A percentile compares a stretch with the other conserved stretches of the same genome.
These are phyloP conservation scores for Phytopythium vexans DNA, from an alignment of 352 stramenopile species.

Conservation along the genomic window DNA sequence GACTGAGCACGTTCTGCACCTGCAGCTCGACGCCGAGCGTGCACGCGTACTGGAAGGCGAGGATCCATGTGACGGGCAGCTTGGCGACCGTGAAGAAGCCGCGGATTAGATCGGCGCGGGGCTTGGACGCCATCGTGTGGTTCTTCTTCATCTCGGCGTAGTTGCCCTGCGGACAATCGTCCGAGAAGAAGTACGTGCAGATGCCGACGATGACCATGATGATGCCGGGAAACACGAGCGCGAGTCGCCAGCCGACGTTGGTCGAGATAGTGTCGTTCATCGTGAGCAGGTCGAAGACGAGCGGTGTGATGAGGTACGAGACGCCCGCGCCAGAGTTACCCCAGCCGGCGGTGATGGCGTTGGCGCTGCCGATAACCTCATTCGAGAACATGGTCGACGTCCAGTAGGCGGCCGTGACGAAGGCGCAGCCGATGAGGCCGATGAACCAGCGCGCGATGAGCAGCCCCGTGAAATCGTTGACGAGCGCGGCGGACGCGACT, in stretches of 20 bases:
- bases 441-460: slow-evolving; percentile 89
- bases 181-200: slow-evolving; percentile 70
- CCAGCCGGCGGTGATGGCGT: slow-evolving; percentile 89
- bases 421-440: slow-evolving; percentile 87
- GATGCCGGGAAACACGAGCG: slow-evolving; percentile 81
- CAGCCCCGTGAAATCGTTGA: slow-evolving; percentile 64
- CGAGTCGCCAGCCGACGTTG: slow-evolving; percentile 80
- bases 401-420: slow-evolving; percentile 90
- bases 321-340: slow-evolving; percentile 90
- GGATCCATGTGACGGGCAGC: slow-evolving; percentile 78
- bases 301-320: slow-evolving; percentile 78
- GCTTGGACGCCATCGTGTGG: slow-evolving; percentile 36
- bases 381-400: slow-evolving; percentile 87
- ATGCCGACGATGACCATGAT: slow-evolving; percentile 74
- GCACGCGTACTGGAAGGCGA: slow-evolving; percentile 90
- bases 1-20: slow-evolving; percentile 90
- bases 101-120: slow-evolving; percentile 21
- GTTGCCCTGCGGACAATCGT: slow-evolving; percentile 91
- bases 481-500: slow-evolving; percentile 71
- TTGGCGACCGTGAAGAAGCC: slow-evolving; percentile 32
- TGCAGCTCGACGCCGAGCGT: slow-evolving; percentile 94
- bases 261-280: slow-evolving; percentile 23
- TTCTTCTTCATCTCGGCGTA: slow-evolving; percentile 53
- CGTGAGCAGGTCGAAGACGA: slow-evolving; percentile 86
- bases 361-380: slow-evolving; percentile 88